Evolutionary conservation across 345 rosid genomes (phyloP), one percentile per base, ranked within the genome.

Genomic region (Mangifera indica): DNA sequence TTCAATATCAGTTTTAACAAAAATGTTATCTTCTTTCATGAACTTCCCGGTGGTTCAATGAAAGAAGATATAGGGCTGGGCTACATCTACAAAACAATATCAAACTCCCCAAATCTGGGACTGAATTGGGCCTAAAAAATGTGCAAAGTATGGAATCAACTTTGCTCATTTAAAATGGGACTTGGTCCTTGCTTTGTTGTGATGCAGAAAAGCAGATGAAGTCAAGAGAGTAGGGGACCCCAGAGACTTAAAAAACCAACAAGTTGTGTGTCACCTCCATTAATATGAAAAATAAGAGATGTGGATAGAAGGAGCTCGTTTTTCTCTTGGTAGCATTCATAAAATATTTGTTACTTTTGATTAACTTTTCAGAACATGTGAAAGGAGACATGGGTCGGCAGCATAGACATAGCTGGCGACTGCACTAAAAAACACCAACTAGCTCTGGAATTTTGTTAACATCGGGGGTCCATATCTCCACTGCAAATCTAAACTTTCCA

Each of bases 351-450:
- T 4, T 7, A 20, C 83, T 57, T 67, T 66, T 62, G n/a, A 20
- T 26, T 13, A 54, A 59, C 77, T 74, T 82, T 77, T 62, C 74
- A 67, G 71, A 72, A 32, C 74, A 74, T 66, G 52, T 76, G 5
- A 15, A 15, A 45, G 77, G 32, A 55, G 51, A 65, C n/a, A 66
- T 60, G 20, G n/a, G 52, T 11, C n/a, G n/a, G n/a, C n/a, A n/a
- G n/a, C n/a, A n/a, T n/a, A 15, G 14, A 22, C 71, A 59, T 59
- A 54, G 80, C 83, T 79, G 82, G 77, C 79, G 20, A 20, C 42
- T 52, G 69, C 85, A 77, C 81, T 60, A 79, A 29, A 79, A 71
- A 71, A 78, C 79, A 72, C 70, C 32, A 65, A 68, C 60, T 68
- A 17, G 37, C 71, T 75, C 57, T 68, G 79, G 69, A 69, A 8